Base-by-base conservation (phyloP, 176 grass and related monocot genomes). In the Triticum aestivum region DNA sequence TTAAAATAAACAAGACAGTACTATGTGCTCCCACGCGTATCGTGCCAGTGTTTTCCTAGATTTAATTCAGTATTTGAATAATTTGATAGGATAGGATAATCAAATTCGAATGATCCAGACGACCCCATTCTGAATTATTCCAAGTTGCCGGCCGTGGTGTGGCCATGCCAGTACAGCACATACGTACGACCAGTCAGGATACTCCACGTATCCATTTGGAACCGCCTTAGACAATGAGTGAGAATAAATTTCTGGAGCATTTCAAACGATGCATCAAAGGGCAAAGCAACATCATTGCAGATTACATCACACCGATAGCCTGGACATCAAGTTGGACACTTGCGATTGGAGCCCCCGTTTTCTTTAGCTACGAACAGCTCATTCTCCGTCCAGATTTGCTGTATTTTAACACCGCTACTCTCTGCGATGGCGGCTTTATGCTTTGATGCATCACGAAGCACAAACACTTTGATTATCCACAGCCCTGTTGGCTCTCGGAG, bases 381-480 rank as follows among this genome's bases (percentile, higher is more conserved):
- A 11, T 74, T 85, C 54, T 72, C 54, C 32, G 51, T 79, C 84
- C 52, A 47, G 24, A 47, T 47, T 24, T 24, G 11, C 79, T 20
- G 9, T 78, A 33, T 58, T 34, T 83, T 51, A 17, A 2, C 62
- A 59, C 42, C n/a, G 3, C 6, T 77, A 75, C 26, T 14, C 29
- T 74, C 70, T 68, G 15, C 32, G 67, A 33, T 32, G 17, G 10
- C 37, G 21, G 17, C 23, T 65, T 74, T 66, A 17, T 42, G 59
- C 54, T 85, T 73, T 75, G 14, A 67, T 69, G 29, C 29, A 14
- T 81, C 62, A 62, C 0, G 85, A 69, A 75, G 61, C 59, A 35
- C 33, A 42, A 47, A 3, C 77, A 61, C 69, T 75, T 76, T 9
- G 18, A 26, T 75, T 51, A 71, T 79, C 54, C 18, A 15, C 23